These are phyloP conservation scores for Juncus effusus DNA, from an alignment of 176 grass and related monocot species.

Conservation along the genomic window DNA sequence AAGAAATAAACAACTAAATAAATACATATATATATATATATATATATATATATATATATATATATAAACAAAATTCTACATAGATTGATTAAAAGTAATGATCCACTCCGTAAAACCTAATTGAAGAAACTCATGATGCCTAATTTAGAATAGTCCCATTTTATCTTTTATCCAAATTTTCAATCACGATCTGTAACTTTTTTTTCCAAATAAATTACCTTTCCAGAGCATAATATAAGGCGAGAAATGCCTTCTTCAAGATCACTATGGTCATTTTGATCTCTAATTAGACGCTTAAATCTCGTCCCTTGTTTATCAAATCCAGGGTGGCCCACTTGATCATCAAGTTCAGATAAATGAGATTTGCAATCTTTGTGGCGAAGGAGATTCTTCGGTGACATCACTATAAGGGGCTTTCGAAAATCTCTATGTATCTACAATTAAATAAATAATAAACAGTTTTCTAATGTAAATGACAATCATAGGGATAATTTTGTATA, in stretches of 20 bases:
- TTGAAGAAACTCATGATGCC: no score
- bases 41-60: no score
- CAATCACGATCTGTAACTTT: no score
- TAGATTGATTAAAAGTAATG: no score
- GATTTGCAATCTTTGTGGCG: constrained; percentile 96
- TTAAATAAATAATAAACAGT: constrained; percentile 5
- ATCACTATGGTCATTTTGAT: constrained; percentile 70
- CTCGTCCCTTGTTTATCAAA: constrained; percentile 95
- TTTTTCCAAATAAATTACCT: constrained; percentile 29
- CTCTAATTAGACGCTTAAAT: constrained; percentile 94
- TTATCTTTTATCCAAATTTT: no score
- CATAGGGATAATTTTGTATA: no score
- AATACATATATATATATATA: neutral
- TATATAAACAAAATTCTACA: no score
- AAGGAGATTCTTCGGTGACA: constrained; percentile 83
- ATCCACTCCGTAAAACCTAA: no score
- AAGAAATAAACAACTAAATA: neutral
- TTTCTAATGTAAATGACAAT: neutral
- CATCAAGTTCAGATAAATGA: constrained; percentile 86
- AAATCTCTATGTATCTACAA: constrained; percentile 86
- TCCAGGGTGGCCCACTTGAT: constrained; percentile 76
- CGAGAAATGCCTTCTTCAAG: constrained; percentile 78
- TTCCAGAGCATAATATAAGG: constrained; percentile 88
- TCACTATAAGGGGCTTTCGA: constrained; percentile 82
- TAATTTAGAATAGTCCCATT: no score